These are phyloP conservation scores for Cercospora beticola DNA, from an alignment of 2,329 filamentous ascomycete species.

Conservation along the genomic window DNA sequence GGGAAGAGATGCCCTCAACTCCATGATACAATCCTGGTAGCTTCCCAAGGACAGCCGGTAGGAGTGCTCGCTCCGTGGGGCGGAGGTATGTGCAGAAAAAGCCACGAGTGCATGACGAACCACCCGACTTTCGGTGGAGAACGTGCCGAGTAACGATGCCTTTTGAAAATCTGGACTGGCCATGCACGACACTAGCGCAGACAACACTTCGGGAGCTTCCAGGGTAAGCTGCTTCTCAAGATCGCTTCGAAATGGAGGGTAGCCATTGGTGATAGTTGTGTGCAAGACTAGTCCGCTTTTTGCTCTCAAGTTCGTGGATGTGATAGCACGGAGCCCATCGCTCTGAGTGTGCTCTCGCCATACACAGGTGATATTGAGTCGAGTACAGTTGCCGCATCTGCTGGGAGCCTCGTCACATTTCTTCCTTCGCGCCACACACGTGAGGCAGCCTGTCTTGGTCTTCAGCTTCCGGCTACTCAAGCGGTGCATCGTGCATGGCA, in stretches of 20 bases:
- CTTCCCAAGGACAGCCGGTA: constrained; percentile 18
- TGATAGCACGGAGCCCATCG: not conserved
- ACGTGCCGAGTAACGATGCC: constrained; percentile 15
- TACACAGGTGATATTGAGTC: constrained; percentile 38
- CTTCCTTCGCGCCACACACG: constrained; percentile 87
- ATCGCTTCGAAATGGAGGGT: constrained; percentile 19
- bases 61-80: not conserved
- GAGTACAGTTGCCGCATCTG: constrained; percentile 84
- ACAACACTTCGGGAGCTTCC: constrained; percentile 12
- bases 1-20: constrained; percentile 4
- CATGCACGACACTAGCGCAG: constrained; percentile 15
- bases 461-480: constrained; percentile 10
- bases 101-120: constrained; percentile 23
- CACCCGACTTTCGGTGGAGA: constrained; percentile 19
- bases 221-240: constrained; percentile 15
- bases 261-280: constrained; percentile 19
- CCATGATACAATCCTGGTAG: constrained; percentile 21
- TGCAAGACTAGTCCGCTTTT: not conserved
- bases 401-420: constrained; percentile 93
- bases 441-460: constrained; percentile 86
- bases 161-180: constrained; percentile 15
- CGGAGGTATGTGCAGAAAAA: constrained; percentile 17
- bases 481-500: not conserved
- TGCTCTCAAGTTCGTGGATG: constrained; percentile 16
- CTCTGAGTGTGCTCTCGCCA: not conserved